These are phyloP conservation scores for Yamadazyma nakazawae DNA, from an alignment of 805 yeast species.

Conservation along the genomic window DNA sequence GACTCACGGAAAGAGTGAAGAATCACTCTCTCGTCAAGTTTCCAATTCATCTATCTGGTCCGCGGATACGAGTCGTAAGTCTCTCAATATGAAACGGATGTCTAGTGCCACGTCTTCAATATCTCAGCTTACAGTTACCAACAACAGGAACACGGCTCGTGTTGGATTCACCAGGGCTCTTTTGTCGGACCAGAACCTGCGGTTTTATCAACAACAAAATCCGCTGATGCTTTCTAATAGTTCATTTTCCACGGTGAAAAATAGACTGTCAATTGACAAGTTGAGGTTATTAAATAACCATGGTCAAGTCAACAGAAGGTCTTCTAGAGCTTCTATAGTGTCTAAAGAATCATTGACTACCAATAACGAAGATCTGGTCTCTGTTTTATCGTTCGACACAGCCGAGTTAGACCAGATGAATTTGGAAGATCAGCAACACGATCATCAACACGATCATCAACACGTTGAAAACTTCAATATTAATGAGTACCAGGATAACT, in stretches of 20 bases:
- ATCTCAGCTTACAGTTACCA: conserved; percentile 22
- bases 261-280: conserved; percentile 29
- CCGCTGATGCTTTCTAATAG: conserved; percentile 9
- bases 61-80: conserved; percentile 23
- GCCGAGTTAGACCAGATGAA: conserved; percentile 12
- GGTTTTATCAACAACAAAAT: conserved; percentile 18
- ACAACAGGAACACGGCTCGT: conserved; percentile 16
- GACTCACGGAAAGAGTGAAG: conserved; percentile 2
- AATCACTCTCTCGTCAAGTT: conserved; percentile 18
- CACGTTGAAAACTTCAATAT: conserved; percentile 35
- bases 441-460: conserved; percentile 13
- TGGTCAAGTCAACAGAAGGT: conserved; percentile 23
- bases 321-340: conserved; percentile 33
- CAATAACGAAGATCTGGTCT: conserved; percentile 26
- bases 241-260: conserved; percentile 9
- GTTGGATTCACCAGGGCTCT: conserved; percentile 43
- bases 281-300: conserved; percentile 6
- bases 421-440: conserved; percentile 17
- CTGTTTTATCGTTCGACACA: conserved; percentile 38
- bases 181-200: conserved; percentile 26
- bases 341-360: conserved; percentile 27
- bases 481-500: conserved; percentile 43
- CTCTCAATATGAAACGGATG: conserved; percentile 31
- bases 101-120: conserved; percentile 27
- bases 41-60: conserved; percentile 39